A percentile compares a stretch with the other conserved stretches of the same genome.
phyloP scores from a whole-genome alignment of 2,329 filamentous ascomycete species.

The Arthrobotrys conoides region DNA sequence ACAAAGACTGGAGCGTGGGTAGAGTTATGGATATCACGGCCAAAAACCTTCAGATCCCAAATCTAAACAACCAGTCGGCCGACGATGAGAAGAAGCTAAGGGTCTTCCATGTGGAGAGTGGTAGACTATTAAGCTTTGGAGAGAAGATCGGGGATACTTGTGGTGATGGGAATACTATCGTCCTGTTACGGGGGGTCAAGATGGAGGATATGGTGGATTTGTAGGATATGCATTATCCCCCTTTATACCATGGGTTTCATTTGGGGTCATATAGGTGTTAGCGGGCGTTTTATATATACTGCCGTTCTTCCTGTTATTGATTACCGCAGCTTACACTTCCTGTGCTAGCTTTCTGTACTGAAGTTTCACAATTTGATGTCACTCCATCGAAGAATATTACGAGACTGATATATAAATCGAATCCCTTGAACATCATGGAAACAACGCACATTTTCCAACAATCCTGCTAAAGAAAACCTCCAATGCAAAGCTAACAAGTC shows the following conservation, averaged over 20 bases:
- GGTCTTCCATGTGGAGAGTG: slow-evolving; percentile 93
- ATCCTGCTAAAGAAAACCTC: too few species aligned
- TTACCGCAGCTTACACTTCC: not conserved
- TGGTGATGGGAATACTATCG: slow-evolving; percentile 88
- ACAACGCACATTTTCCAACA: not conserved
- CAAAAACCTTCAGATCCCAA: slow-evolving; percentile 81
- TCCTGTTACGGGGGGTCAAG: slow-evolving; percentile 87
- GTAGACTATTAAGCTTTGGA: slow-evolving; percentile 85
- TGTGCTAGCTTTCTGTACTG: not conserved
- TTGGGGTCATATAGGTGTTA: slow-evolving; percentile 26
- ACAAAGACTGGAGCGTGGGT: slow-evolving; percentile 89
- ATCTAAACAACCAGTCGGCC: slow-evolving; percentile 83
- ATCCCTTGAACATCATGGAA: not conserved
- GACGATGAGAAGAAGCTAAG: slow-evolving; percentile 84
- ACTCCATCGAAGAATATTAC: not conserved
- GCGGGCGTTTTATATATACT: slow-evolving; percentile 19
- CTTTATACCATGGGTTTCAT: slow-evolving; percentile 3
- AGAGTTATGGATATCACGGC: slow-evolving; percentile 84
- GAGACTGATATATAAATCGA: too few species aligned
- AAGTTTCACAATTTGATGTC: not conserved
- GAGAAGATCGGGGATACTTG: slow-evolving; percentile 84
- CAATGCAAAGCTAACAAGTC: too few species aligned
- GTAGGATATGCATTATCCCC: not conserved
- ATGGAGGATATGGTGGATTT: slow-evolving; percentile 77
- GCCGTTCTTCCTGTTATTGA: not conserved